A percentile compares a stretch with the other conserved stretches of the same genome.
These are phyloP conservation scores for Rhizopus microsporus DNA, from an alignment of 371 early-diverging fungal genomes.

Conservation along the genomic window DNA sequence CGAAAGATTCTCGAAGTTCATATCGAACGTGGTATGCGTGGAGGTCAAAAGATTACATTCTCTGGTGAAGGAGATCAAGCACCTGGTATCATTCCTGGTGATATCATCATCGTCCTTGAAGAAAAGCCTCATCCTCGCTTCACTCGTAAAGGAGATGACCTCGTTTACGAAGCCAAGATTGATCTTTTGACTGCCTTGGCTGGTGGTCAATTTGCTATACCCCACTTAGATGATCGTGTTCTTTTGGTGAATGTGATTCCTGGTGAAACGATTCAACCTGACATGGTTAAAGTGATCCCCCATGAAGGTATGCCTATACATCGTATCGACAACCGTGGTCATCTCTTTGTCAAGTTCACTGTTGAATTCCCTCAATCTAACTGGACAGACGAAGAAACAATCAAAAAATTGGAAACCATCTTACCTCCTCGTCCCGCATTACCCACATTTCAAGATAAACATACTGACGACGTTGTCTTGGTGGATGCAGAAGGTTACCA, in stretches of 20 bases:
- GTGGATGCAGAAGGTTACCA: slow-evolving; percentile 72
- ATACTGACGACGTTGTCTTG: slow-evolving; percentile 76
- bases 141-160: slow-evolving; percentile 85
- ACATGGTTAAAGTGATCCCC: slow-evolving; percentile 66
- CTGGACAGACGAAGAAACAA: slow-evolving; percentile 67
- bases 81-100: slow-evolving; percentile 71
- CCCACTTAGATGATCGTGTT: slow-evolving; percentile 86
- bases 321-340: slow-evolving; percentile 87
- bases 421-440: slow-evolving; percentile 59
- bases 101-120: slow-evolving; percentile 86
- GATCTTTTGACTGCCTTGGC: slow-evolving; percentile 90
- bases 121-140: slow-evolving; percentile 85
- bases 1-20: slow-evolving; percentile 85
- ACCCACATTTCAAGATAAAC: slow-evolving; percentile 44
- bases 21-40: slow-evolving; percentile 93
- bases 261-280: slow-evolving; percentile 89
- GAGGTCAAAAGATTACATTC: slow-evolving; percentile 91
- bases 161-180: slow-evolving; percentile 78
- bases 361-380: slow-evolving; percentile 86
- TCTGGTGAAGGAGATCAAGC: slow-evolving; percentile 87
- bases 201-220: slow-evolving; percentile 84
- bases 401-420: slow-evolving; percentile 67
- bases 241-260: slow-evolving; percentile 82
- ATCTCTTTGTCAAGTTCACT: slow-evolving; percentile 86
- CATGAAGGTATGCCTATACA: slow-evolving; percentile 93